Evolutionary conservation across 2,329 filamentous ascomycete genomes (phyloP).

Genomic region (Aspergillus clavatus): DNA sequence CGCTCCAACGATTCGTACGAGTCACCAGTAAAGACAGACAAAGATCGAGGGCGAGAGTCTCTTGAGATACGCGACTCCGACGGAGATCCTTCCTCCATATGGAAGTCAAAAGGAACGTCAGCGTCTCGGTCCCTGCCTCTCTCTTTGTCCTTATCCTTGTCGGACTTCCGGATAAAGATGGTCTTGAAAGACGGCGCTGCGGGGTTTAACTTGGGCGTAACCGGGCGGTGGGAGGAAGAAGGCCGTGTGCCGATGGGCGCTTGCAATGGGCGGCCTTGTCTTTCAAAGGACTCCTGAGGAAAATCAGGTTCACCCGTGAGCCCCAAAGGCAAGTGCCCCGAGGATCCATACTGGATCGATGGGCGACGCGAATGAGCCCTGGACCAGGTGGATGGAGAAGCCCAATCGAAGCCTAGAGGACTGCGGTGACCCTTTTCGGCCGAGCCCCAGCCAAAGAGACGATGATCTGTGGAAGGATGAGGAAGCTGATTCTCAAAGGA

Average conservation of each 20-base stretch:
- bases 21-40: conserved; percentile 43
- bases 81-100: conserved; percentile 38
- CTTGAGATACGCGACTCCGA: conserved; percentile 43
- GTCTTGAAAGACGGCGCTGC: conserved; percentile 83
- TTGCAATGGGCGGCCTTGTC: conserved; percentile 50
- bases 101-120: conserved; percentile 27
- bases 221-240: conserved; percentile 51
- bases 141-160: conserved; percentile 43
- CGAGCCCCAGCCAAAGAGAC: conserved; percentile 65
- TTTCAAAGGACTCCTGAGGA: conserved; percentile 45
- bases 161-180: conserved; percentile 53
- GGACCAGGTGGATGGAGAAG: conserved; percentile 59
- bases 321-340: conserved; percentile 56
- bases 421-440: conserved; percentile 52
- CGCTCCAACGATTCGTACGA: conserved; percentile 47
- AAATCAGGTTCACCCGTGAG: conserved; percentile 48
- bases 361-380: conserved; percentile 73
- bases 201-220: conserved; percentile 69
- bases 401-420: conserved; percentile 52
- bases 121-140: conserved; percentile 32
- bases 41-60: conserved; percentile 36
- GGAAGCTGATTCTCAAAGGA: conserved; percentile 58
- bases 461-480: conserved; percentile 72
- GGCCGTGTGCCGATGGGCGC: conserved; percentile 77
- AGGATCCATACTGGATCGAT: conserved; percentile 72